These are phyloP conservation scores for Pseudohalonectria lignicola DNA, from an alignment of 2,329 filamentous ascomycete species.

Conservation along the genomic window DNA sequence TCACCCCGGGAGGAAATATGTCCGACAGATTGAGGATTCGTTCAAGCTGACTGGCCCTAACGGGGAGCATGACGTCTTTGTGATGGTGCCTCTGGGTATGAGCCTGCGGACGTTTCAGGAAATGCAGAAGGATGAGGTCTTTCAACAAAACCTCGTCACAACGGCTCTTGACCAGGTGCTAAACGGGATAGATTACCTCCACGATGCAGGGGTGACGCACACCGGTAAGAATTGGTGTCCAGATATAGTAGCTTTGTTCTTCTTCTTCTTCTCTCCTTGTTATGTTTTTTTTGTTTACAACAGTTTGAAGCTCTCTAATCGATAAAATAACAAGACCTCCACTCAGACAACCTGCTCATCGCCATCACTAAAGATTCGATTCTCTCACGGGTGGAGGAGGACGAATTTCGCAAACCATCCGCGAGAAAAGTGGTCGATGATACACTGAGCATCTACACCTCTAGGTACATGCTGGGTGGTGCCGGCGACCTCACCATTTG, in stretches of 20 bases:
- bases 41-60: constrained; percentile 17
- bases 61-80: constrained; percentile 20
- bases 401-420: constrained; percentile 17
- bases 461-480: constrained; percentile 19
- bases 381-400: constrained; percentile 17
- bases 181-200: constrained; percentile 13
- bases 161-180: constrained; percentile 13
- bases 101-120: constrained; percentile 22
- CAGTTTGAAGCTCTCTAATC: constrained; percentile 3
- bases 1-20: constrained; percentile 16
- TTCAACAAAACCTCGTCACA: constrained; percentile 15
- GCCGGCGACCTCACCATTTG: constrained; percentile 18
- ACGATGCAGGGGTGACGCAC: constrained; percentile 14
- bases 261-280: neutral
- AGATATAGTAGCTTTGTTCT: neutral
- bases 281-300: constrained; percentile 12
- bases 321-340: constrained; percentile 16
- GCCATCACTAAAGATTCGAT: constrained; percentile 18
- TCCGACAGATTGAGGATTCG: constrained; percentile 21
- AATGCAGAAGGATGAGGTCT: constrained; percentile 12
- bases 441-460: constrained; percentile 16
- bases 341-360: constrained; percentile 23
- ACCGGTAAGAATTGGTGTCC: constrained; percentile 12
- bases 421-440: constrained; percentile 17
- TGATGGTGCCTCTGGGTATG: constrained; percentile 24